Evolutionary conservation across 257 asterid species (phyloP), one percentile per base, ranked within the genome.

Genomic region (Penstemon eatonii): DNA sequence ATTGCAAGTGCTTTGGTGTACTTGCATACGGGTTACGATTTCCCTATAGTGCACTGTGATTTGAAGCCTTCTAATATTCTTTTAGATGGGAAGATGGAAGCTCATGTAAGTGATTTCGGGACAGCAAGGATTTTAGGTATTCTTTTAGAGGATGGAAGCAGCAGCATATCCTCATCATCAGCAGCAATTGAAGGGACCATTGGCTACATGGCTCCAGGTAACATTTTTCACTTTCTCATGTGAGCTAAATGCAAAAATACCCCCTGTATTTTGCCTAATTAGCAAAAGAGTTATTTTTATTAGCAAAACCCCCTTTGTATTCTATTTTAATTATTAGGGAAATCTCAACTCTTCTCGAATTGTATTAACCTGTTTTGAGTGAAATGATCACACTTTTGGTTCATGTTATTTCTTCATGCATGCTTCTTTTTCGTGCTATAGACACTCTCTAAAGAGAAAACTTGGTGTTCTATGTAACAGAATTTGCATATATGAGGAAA

Each of bases 171-270:
- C 2, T 83, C 90, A 0, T 76, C 89, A 45, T 71, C 90, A 36
- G 84, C 92, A 4, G 85, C 88, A 7, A 87, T 92, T 71, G 79
- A 87, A 87, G 96, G 98, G 71, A 92, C 96, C 8, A 92, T 92
- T 58, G 98, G 98, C 66, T 92, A 92, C 92, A 74, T 87, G 65
- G 96, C 96, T 56, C 96, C 98, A 78, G 96, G 98, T 87, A 75
- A 68, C 3, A 5, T 6, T 18, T 62, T 64, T 37, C 12, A 43
- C 3, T 25, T 25, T 25, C 33, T 25, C 3, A 25, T 55, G 0
- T 47, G 7, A 6, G 5, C 5, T 5, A 18, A 10, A 40, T 11
- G 7, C 45, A 2, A 38, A 13, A 25, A 25, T 25, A 25, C 33
- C 33, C 33, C 33, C 33, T 1, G 33, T 25, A 25, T 25, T 2